A percentile compares a stretch with the other conserved stretches of the same genome.
Evolutionary conservation across 2,329 filamentous ascomycete genomes (phyloP).

Genomic region (Aspergillus brasiliensis): DNA sequence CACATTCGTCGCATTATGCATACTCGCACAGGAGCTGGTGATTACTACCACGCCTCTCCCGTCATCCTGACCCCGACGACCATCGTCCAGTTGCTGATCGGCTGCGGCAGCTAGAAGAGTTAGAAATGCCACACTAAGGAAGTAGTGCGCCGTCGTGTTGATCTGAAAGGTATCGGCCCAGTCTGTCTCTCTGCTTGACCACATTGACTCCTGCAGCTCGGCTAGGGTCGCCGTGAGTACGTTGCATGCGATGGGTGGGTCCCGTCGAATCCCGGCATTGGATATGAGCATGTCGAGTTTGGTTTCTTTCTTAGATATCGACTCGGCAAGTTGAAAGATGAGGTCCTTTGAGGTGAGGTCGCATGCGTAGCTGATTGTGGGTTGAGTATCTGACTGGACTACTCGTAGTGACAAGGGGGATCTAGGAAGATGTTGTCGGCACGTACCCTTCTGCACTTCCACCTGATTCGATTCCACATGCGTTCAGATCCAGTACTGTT

Average conservation of each 20-base stretch:
- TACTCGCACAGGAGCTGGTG: slow-evolving; percentile 56
- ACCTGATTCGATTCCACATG: slow-evolving; percentile 38
- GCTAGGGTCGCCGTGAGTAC: slow-evolving; percentile 46
- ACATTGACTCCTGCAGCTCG: slow-evolving; percentile 51
- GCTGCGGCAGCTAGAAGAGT: slow-evolving; percentile 48
- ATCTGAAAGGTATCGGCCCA: slow-evolving; percentile 52
- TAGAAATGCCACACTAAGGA: slow-evolving; percentile 51
- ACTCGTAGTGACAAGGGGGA: neutral
- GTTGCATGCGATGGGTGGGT: slow-evolving; percentile 48
- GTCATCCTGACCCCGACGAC: slow-evolving; percentile 35
- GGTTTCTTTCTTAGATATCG: slow-evolving; percentile 39
- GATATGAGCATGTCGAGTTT: slow-evolving; percentile 53
- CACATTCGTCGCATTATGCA: slow-evolving; percentile 57
- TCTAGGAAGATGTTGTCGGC: too few relatives aligned
- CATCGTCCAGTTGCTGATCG: slow-evolving; percentile 27
- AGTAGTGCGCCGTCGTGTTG: slow-evolving; percentile 56
- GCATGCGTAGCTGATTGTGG: slow-evolving; percentile 1
- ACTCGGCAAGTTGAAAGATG: slow-evolving; percentile 38
- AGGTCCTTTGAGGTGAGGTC: slow-evolving; percentile 38
- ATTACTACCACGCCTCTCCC: slow-evolving; percentile 53
- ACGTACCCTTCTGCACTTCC: slow-evolving; percentile 45
- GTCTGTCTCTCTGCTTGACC: slow-evolving; percentile 47
- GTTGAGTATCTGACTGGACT: neutral
- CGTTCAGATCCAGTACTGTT: slow-evolving; percentile 43
- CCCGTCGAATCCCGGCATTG: slow-evolving; percentile 53